Evolutionary conservation across 2,329 filamentous ascomycete genomes (phyloP).

Genomic region (Aspergillus neoniger): DNA sequence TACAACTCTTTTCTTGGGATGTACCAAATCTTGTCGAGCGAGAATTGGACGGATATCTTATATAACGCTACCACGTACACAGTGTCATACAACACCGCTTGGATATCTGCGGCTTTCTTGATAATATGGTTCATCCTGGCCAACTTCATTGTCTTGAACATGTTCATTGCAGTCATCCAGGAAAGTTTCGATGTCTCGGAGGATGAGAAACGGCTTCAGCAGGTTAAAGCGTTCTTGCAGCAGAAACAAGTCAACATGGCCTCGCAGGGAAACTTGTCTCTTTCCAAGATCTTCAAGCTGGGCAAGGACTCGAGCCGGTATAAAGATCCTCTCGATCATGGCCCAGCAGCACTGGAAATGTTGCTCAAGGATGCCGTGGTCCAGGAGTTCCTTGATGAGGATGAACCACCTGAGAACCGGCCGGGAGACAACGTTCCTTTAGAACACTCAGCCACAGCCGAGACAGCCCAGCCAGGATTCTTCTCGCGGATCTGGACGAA

Average conservation of each 20-base stretch:
- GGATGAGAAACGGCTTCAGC: constrained; percentile 94
- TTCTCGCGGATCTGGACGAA: constrained; percentile 65
- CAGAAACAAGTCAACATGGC: constrained; percentile 78
- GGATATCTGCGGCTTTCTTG: constrained; percentile 89
- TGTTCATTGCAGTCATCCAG: constrained; percentile 99
- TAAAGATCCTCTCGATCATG: constrained; percentile 86
- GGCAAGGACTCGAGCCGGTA: constrained; percentile 62
- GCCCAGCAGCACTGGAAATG: constrained; percentile 91
- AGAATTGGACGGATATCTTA: constrained; percentile 89
- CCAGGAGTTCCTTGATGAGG: constrained; percentile 86
- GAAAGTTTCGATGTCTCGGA: constrained; percentile 99
- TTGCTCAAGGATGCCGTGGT: constrained; percentile 94
- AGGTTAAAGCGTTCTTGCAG: constrained; percentile 92
- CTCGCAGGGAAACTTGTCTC: constrained; percentile 66
- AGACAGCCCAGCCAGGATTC: constrained; percentile 57
- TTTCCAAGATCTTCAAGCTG: constrained; percentile 62
- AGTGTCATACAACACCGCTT: constrained; percentile 68
- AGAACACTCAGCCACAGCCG: constrained; percentile 35
- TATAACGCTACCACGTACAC: constrained; percentile 78
- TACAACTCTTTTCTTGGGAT: constrained; percentile 97
- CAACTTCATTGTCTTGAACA: constrained; percentile 95
- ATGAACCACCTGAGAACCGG: constrained; percentile 34
- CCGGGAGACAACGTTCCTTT: constrained; percentile 32
- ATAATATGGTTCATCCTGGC: constrained; percentile 94
- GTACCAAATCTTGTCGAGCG: constrained; percentile 95